Evolutionary conservation across 2,329 filamentous ascomycete genomes (phyloP).

Genomic region (Epicoccum nigrum): DNA sequence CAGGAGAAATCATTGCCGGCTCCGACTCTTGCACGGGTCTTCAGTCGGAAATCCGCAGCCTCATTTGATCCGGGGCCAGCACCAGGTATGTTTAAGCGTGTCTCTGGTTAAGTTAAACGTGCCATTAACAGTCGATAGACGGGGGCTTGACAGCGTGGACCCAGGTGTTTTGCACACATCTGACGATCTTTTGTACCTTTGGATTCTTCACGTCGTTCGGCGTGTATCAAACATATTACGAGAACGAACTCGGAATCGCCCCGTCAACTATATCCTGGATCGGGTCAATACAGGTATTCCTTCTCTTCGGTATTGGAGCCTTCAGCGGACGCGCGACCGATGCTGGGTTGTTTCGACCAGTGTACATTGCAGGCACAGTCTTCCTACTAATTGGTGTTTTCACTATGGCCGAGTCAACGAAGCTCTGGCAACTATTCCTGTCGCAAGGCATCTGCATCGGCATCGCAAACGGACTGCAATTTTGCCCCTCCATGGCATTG

Average conservation of each 20-base stretch:
- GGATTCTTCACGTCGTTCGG: conserved; percentile 61
- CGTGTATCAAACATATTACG: conserved; percentile 62
- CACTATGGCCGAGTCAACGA: conserved; percentile 36
- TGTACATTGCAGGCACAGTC: conserved; percentile 34
- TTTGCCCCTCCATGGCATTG: conserved; percentile 62
- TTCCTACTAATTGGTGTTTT: conserved; percentile 46
- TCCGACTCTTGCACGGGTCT: conserved; percentile 22
- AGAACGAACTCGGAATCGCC: conserved; percentile 45
- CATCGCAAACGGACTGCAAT: conserved; percentile 58
- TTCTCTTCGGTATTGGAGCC: conserved; percentile 39
- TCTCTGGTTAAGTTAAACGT: not conserved
- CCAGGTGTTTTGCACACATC: conserved; percentile 57
- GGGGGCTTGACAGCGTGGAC: conserved; percentile 63
- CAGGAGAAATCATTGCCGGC: not conserved
- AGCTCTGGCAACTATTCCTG: conserved; percentile 42
- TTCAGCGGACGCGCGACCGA: conserved; percentile 41
- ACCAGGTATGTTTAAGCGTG: conserved; percentile 16
- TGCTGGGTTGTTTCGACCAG: conserved; percentile 37
- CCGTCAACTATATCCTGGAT: conserved; percentile 44
- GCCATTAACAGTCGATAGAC: conserved; percentile 34
- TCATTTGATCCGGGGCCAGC: conserved; percentile 38
- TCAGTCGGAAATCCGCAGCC: conserved; percentile 32
- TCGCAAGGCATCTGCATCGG: conserved; percentile 64
- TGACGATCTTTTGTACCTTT: conserved; percentile 65
- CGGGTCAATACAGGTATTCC: conserved; percentile 41